Base-by-base conservation (phyloP, 805 yeast genomes). In the Lachancea nothofagi region DNA sequence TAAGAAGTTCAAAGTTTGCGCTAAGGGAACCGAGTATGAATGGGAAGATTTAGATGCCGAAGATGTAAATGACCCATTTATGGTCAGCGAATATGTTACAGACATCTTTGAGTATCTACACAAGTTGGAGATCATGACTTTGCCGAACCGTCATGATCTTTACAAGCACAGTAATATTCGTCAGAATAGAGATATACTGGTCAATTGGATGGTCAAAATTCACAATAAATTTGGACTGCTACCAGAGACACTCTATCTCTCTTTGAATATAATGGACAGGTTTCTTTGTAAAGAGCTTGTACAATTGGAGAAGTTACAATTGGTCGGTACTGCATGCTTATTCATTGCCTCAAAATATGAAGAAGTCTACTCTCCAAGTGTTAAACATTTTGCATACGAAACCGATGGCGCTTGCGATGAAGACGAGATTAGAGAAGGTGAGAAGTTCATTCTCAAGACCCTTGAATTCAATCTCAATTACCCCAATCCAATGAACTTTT, bases 151-250 rank as follows among this genome's bases (percentile, higher is more conserved):
- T 20, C 62, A 62, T 34, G 64, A 64, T 36, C 47, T 67, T 15
- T 52, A 55, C 29, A 64, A 62, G 64, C 69, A 63, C 54, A 49
- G 78, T 63, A 65, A 64, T 34, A 65, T 67, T 18, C 65, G 63
- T 19, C 63, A 60, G 33, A 64, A 66, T 36, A 74, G 96, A 54
- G 83, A 85, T 35, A 84, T 87, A 38, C 67, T 88, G 41, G 93
- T 88, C n/a, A 95, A 89, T 64, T 88, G 97, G 97, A 71, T 88
- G 62, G 86, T 85, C 22, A 90, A 86, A 57, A 86, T 88, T 62
- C 96, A 88, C 67, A 68, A 78, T 50, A 77, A 86, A 57, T 88
- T 88, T 64, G 74, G 90, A 46, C 67, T 89, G 47, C 67, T 87
- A 31, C 96, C 96, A 3, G 97, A 88, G 62, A 86, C 95, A 7